Evolutionary conservation across 2,329 filamentous ascomycete genomes (phyloP).

Genomic region (Apiospora kogelbergensis): DNA sequence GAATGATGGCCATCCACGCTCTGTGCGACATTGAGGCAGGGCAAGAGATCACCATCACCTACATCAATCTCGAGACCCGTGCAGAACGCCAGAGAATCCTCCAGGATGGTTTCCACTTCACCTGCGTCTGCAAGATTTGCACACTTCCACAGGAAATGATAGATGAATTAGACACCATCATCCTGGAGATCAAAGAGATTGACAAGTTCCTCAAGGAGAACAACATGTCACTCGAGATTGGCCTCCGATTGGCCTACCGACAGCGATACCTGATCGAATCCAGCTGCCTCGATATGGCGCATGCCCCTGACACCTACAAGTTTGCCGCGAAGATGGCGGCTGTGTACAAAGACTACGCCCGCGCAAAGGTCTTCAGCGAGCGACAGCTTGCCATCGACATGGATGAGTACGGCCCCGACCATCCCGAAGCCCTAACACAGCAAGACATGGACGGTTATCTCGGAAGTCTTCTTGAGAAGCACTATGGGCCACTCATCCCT

Average conservation of each 20-base stretch:
- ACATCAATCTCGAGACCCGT: not conserved
- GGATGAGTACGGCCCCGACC: not conserved
- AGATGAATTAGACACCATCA: not conserved
- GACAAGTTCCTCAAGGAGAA: not conserved
- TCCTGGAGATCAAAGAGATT: not conserved
- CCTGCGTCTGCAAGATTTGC: conserved; percentile 10
- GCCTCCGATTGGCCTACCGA: not conserved
- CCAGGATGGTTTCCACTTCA: not conserved
- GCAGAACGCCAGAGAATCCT: not conserved
- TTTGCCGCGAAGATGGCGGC: not conserved
- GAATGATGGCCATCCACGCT: conserved; percentile 10
- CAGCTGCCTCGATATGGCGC: not conserved
- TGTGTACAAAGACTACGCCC: not conserved
- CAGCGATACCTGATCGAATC: not conserved
- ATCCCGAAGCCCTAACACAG: not conserved
- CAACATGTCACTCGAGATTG: not conserved
- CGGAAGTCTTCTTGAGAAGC: not conserved
- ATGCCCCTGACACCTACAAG: not conserved
- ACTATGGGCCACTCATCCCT: not conserved
- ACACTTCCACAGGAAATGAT: not conserved
- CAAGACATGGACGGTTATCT: not conserved
- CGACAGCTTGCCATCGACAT: not conserved
- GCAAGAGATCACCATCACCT: conserved; percentile 13
- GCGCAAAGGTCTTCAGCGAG: not conserved
- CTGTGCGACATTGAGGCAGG: conserved; percentile 10